Percentiles rank a stretch among this genome's conserved stretches.
phyloP scores from a whole-genome alignment of 352 stramenopile species.

The Pilasporangium apinafurcum region DNA sequence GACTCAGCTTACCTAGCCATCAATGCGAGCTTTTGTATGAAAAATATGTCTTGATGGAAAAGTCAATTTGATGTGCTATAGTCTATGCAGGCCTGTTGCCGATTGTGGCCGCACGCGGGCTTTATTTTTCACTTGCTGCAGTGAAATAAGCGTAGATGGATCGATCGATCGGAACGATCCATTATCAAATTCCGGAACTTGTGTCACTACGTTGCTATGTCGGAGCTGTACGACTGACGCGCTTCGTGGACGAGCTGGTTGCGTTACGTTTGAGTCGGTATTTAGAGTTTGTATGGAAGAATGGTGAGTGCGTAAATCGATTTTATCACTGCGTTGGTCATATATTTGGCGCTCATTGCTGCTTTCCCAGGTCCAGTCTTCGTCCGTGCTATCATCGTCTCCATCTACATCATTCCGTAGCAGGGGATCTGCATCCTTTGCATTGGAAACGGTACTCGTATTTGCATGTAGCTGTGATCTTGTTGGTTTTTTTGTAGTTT shows the following conservation, averaged over 20 bases:
- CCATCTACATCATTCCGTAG: not conserved
- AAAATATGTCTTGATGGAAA: slow-evolving; percentile 15
- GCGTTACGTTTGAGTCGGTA: too few species aligned
- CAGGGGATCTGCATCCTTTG: not conserved
- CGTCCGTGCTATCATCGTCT: not conserved
- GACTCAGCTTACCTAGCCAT: not conserved
- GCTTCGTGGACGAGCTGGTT: too few species aligned
- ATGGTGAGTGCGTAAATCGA: too few species aligned
- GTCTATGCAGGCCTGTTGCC: slow-evolving; percentile 10
- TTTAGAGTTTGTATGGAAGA: too few species aligned
- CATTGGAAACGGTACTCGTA: too few species aligned
- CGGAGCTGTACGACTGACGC: too few species aligned
- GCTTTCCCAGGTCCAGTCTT: not conserved
- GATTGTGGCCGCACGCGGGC: slow-evolving; percentile 41
- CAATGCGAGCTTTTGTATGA: not conserved
- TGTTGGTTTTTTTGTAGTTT: not conserved
- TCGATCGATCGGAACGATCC: slow-evolving; percentile 29
- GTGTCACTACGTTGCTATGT: too few species aligned
- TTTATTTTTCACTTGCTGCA: slow-evolving; percentile 35
- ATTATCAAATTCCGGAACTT: too few species aligned
- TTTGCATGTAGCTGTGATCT: too few species aligned
- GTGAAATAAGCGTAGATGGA: slow-evolving; percentile 23
- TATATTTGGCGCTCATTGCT: not conserved
- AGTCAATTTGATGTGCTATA: not conserved
- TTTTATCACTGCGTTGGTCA: too few species aligned